phyloP scores from a whole-genome alignment of 176 grass and related monocot genomes.

The Zoysia japonica region DNA sequence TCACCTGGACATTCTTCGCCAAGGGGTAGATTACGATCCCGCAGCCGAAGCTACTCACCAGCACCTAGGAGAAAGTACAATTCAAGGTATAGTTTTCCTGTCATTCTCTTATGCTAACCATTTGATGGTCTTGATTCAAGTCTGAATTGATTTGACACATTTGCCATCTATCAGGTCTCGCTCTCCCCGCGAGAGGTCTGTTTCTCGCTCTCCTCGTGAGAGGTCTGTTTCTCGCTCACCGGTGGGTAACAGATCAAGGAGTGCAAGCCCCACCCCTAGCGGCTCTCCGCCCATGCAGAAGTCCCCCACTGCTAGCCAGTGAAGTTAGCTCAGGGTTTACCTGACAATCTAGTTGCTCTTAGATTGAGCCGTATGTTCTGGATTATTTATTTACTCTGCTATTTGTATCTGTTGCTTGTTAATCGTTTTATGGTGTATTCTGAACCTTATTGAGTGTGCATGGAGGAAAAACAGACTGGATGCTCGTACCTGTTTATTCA shows the following conservation, averaged over 20 bases:
- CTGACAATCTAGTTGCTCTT: slow-evolving; percentile 2
- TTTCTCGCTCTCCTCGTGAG: slow-evolving; percentile 45
- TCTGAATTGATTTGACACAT: neutral
- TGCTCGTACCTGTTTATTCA: too few species aligned
- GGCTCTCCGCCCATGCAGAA: slow-evolving; percentile 29
- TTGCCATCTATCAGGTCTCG: slow-evolving; percentile 4
- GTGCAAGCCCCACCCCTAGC: slow-evolving; percentile 26
- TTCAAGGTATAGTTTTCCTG: slow-evolving; percentile 35
- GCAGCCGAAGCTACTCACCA: slow-evolving; percentile 52
- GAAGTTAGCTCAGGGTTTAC: neutral
- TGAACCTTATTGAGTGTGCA: too few species aligned
- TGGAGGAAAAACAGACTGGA: too few species aligned
- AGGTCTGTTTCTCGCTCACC: slow-evolving; percentile 50
- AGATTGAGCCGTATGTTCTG: neutral
- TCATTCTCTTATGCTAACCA: neutral
- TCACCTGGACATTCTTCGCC: slow-evolving; percentile 46
- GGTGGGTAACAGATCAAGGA: slow-evolving; percentile 47
- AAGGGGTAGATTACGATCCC: slow-evolving; percentile 46
- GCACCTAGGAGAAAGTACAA: slow-evolving; percentile 46
- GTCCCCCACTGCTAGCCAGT: slow-evolving; percentile 36
- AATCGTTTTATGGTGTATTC: too few species aligned
- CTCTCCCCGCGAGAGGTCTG: slow-evolving; percentile 52
- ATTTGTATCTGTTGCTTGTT: too few species aligned
- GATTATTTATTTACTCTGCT: neutral
- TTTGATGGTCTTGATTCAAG: neutral